These are phyloP conservation scores for Geotrichum aggregatum DNA, from an alignment of 1,139 yeast species.

Conservation along the genomic window DNA sequence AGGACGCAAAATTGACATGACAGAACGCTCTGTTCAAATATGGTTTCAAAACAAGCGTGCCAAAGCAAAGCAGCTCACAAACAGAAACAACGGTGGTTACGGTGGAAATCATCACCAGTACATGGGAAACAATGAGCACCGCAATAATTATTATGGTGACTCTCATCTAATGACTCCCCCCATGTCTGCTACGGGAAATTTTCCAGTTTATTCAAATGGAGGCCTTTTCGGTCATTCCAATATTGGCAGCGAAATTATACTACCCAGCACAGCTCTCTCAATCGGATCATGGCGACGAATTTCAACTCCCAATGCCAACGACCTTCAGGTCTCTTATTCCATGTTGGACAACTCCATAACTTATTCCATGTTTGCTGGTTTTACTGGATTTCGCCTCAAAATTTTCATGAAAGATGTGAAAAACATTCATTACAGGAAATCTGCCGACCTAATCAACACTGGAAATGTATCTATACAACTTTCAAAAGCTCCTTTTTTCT, in stretches of 20 bases:
- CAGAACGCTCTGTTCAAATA: conserved; percentile 84
- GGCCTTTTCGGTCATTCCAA: background rate
- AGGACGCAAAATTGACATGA: conserved; percentile 74
- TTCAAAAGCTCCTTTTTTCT: conserved; percentile 28
- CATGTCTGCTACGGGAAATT: background rate
- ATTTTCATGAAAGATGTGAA: conserved; percentile 28
- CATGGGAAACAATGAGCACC: conserved; percentile 29
- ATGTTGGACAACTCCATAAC: conserved; percentile 28
- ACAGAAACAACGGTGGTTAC: conserved; percentile 18
- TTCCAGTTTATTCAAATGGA: background rate
- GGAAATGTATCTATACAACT: conserved; percentile 28
- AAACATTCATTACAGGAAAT: conserved; percentile 22
- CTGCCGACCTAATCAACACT: conserved; percentile 13
- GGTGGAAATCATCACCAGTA: background rate
- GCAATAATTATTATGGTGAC: conserved; percentile 28
- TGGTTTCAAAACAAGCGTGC: conserved; percentile 95
- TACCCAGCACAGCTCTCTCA: conserved; percentile 30
- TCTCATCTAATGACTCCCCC: background rate
- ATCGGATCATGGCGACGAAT: conserved; percentile 37
- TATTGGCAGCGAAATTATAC: background rate
- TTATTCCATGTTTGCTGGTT: conserved; percentile 30
- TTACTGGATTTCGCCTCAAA: conserved; percentile 31
- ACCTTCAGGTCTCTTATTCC: conserved; percentile 29
- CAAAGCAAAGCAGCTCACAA: conserved; percentile 52
- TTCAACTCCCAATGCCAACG: conserved; percentile 23